Percentiles rank a stretch among this genome's conserved stretches.
Evolutionary conservation across 148 eudicot species (phyloP).

Genomic region (Selenicereus undatus): DNA sequence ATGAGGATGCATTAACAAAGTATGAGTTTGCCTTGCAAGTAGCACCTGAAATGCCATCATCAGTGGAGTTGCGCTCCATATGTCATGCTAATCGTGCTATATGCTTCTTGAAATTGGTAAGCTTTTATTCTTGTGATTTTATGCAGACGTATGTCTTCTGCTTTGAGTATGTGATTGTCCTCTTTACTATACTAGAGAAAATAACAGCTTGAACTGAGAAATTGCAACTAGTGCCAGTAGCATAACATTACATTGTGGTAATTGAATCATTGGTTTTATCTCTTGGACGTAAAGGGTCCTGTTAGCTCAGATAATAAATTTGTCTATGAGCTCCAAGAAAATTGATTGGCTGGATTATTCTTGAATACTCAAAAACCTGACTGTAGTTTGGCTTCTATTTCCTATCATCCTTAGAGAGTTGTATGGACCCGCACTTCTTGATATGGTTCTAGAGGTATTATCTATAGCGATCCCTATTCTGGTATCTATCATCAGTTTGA

Average conservation of each 20-base stretch:
- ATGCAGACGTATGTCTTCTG: not conserved
- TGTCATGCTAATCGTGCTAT: slow-evolving; percentile 77
- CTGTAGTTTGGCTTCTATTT: too few species aligned
- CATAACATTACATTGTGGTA: not conserved
- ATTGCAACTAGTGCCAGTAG: not conserved
- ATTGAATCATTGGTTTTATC: not conserved
- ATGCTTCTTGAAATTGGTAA: slow-evolving; percentile 79
- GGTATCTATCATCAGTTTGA: too few species aligned
- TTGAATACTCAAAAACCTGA: not conserved
- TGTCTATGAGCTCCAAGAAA: not conserved
- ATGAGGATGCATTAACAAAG: slow-evolving; percentile 73
- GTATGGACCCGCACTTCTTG: not conserved
- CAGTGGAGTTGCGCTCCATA: slow-evolving; percentile 80
- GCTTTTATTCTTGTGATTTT: not conserved
- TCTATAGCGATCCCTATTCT: too few species aligned
- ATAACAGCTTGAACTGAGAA: not conserved
- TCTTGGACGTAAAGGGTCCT: not conserved
- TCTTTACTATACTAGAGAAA: not conserved
- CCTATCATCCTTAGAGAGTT: not conserved
- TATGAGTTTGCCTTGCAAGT: slow-evolving; percentile 69
- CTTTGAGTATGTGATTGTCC: not conserved
- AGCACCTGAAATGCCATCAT: slow-evolving; percentile 56
- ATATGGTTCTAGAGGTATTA: not conserved
- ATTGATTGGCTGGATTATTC: not conserved
- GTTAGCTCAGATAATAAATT: too few species aligned